phyloP scores from a whole-genome alignment of 2,329 filamentous ascomycete genomes.

The Fusarium marasasianum region DNA sequence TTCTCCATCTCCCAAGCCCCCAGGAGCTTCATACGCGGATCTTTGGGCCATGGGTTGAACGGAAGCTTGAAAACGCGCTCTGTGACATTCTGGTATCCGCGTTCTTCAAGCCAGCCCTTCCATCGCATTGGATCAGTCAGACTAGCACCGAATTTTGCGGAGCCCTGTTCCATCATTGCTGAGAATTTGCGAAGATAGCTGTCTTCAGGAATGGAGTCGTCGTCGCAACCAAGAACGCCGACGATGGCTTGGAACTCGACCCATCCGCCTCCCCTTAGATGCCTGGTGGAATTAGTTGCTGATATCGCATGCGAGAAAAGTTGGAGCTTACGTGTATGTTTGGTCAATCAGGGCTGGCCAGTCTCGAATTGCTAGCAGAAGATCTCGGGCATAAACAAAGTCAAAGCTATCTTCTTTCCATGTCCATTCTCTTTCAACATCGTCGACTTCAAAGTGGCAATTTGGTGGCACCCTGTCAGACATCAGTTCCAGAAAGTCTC shows the following conservation, averaged over 20 bases:
- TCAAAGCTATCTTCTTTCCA: conserved; percentile 50
- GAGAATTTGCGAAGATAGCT: conserved; percentile 40
- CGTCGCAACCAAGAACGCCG: conserved; percentile 34
- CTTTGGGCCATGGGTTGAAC: conserved; percentile 59
- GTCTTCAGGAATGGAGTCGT: conserved; percentile 35
- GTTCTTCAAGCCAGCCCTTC: conserved; percentile 53
- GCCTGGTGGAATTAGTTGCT: conserved; percentile 2
- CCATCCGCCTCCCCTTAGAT: conserved; percentile 28
- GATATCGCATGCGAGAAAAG: rapidly evolving
- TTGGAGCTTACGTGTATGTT: conserved; percentile 42
- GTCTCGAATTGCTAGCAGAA: conserved; percentile 44
- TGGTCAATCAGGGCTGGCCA: conserved; percentile 48
- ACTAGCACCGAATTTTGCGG: conserved; percentile 42
- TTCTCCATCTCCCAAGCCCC: conserved; percentile 48
- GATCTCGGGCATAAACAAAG: conserved; percentile 48
- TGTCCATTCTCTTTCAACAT: conserved; percentile 49
- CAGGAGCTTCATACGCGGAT: conserved; percentile 59
- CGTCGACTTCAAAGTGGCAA: conserved; percentile 50
- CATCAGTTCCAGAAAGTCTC: background rate
- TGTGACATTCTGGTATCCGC: conserved; percentile 61
- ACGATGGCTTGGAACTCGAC: conserved; percentile 39
- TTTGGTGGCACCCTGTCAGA: conserved; percentile 50
- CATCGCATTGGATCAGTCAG: conserved; percentile 42
- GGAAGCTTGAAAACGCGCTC: conserved; percentile 59
- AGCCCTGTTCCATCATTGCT: conserved; percentile 43